Conservation (phyloP, 306 rosid genomes). For the Sesbania bispinosa region DNA sequence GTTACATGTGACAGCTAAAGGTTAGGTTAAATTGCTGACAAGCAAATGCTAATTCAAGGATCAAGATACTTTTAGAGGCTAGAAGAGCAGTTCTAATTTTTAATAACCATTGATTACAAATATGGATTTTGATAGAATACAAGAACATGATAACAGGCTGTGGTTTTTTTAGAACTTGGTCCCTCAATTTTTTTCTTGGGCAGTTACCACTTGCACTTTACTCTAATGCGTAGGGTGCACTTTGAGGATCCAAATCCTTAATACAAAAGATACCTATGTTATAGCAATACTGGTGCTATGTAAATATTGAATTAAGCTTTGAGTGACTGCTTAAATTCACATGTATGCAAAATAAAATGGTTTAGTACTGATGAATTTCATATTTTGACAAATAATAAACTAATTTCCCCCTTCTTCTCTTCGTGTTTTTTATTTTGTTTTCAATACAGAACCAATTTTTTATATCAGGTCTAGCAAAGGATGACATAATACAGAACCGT, state of each 20-base stretch:
- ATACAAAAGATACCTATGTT: neutral
- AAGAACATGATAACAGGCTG: neutral
- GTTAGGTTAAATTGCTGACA: neutral
- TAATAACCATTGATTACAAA: neutral
- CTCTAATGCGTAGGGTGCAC: neutral
- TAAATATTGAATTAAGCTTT: neutral
- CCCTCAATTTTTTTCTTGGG: neutral
- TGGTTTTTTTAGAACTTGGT: neutral
- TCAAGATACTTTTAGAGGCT: slow-evolving; percentile 3
- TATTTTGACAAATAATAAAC: slow-evolving; percentile 11
- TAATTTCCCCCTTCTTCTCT: neutral
- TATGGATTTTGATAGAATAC: neutral
- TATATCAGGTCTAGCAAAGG: slow-evolving; percentile 83
- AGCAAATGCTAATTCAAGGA: neutral
- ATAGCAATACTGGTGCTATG: neutral
- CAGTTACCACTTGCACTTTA: neutral
- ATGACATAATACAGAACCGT: slow-evolving; percentile 74
- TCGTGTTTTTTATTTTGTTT: slow-evolving; percentile 27
- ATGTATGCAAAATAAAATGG: slow-evolving; percentile 6
- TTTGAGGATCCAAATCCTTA: neutral
- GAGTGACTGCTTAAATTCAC: slow-evolving; percentile 7
- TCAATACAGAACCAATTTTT: slow-evolving; percentile 84
- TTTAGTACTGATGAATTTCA: neutral
- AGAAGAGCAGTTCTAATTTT: neutral
- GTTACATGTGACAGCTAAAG: neutral